These are phyloP conservation scores for Sclerotinia glacialis DNA, from an alignment of 2,329 filamentous ascomycete genomes.

Conservation along the genomic window DNA sequence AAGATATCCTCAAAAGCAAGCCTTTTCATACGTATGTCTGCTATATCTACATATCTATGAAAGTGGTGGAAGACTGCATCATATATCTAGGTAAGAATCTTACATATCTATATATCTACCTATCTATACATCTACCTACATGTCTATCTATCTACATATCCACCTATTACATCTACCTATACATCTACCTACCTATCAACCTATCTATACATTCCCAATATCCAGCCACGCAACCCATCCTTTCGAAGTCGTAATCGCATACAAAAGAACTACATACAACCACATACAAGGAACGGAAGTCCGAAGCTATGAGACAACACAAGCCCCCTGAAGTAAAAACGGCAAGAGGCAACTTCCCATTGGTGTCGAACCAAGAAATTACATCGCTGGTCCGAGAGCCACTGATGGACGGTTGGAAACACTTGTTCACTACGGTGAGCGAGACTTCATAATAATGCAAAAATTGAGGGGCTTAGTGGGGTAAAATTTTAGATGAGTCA, in stretches of 20 bases:
- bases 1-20: background rate
- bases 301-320: conserved; percentile 4
- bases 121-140: too few relatives aligned
- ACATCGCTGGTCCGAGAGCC: conserved; percentile 7
- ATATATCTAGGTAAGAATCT: too few relatives aligned
- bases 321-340: conserved; percentile 14
- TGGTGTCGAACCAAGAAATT: conserved; percentile 1
- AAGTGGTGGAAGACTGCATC: too few relatives aligned
- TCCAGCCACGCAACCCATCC: background rate
- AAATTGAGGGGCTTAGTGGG: conserved; percentile 22
- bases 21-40: conserved; percentile 3
- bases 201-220: too few relatives aligned
- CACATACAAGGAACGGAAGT: background rate
- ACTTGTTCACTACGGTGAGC: conserved; percentile 17
- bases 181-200: too few relatives aligned
- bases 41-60: background rate
- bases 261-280: too few relatives aligned
- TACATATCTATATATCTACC: too few relatives aligned
- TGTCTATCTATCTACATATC: background rate
- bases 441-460: background rate
- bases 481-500: conserved; percentile 1
- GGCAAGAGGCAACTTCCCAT: conserved; percentile 7
- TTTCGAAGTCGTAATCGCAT: background rate
- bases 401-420: conserved; percentile 14
- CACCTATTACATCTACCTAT: too few relatives aligned